phyloP scores from a whole-genome alignment of 768 basidiomycete species.

The Lactifluus rugatus region DNA sequence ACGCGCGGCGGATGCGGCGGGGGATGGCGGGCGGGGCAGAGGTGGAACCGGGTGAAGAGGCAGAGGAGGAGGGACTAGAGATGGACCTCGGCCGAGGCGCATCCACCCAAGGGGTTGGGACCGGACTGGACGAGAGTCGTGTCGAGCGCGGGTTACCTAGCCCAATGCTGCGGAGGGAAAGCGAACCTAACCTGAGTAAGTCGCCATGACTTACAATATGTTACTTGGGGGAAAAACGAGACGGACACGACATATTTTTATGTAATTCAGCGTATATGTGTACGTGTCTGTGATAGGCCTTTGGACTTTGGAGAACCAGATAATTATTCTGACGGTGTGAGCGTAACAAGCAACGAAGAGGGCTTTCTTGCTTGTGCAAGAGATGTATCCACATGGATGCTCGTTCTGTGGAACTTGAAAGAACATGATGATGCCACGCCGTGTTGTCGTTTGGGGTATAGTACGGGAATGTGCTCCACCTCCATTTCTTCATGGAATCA shows the following conservation, averaged over 20 bases:
- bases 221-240: neutral
- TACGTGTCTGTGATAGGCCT: neutral
- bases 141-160: conserved; percentile 16
- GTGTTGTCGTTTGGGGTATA: neutral
- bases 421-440: neutral
- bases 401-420: neutral
- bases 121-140: conserved; percentile 22
- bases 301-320: neutral
- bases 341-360: neutral
- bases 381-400: neutral
- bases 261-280: neutral
- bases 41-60: conserved; percentile 12
- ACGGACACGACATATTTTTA: neutral
- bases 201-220: conserved; percentile 2
- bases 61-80: conserved; percentile 23
- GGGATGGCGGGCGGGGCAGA: conserved; percentile 25
- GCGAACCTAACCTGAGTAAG: conserved; percentile 7
- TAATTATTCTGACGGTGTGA: neutral
- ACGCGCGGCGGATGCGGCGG: conserved; percentile 62
- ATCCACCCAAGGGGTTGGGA: conserved; percentile 26
- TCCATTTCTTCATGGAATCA: neutral
- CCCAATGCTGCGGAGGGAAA: conserved; percentile 18
- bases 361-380: neutral
- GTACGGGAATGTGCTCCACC: neutral
- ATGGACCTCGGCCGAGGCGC: conserved; percentile 31